Base-by-base conservation (phyloP, 257 asterid species). In the Phtheirospermum japonicum region DNA sequence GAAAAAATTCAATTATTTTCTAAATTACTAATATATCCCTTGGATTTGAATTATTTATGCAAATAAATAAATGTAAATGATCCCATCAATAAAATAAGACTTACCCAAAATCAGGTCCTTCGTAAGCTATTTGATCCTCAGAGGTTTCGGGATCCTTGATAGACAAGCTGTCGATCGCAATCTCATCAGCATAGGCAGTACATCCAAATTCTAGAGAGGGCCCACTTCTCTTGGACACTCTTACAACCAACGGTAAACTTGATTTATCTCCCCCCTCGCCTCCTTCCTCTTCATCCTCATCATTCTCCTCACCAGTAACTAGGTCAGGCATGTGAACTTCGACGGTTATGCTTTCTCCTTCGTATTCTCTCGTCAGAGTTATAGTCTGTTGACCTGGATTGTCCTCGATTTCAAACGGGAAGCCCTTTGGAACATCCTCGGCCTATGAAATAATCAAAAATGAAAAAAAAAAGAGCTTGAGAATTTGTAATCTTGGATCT, bases 71-170 rank as follows among this genome's bases (percentile, higher is more conserved):
- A n/a, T n/a, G 28, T 23, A 1, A 43, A 43, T 43, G 9, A 20
- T 4, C 5, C 32, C 16, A 2, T 19, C 4, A 43, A 43, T 4
- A 43, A 18, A 31, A 33, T 9, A 40, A 72, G 67, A 78, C 96
- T 77, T 56, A 89, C 97, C 60, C 14, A 64, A 89, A 93, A 19
- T 83, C 90, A 1, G 97, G 99, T 57, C 99, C 99, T 65, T 89
- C 97, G 39, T 89, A 93, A 18, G 94, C 84, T 30, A 86, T 76
- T 63, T 83, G 78, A 59, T 89, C 96, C 61, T 89, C 97, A 0
- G 78, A 18, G 57, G 3, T 32, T 9, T 79, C 61, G 2, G 90
- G 79, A 43, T 83, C 80, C 77, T 79, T 89, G 54, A 89, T 59
- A 7, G 86, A 61, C 66, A 92, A 63, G 74, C 73, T 83, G 49